Base-by-base conservation (phyloP, 2,329 filamentous ascomycete species). In the Incumbomyces lentus region DNA sequence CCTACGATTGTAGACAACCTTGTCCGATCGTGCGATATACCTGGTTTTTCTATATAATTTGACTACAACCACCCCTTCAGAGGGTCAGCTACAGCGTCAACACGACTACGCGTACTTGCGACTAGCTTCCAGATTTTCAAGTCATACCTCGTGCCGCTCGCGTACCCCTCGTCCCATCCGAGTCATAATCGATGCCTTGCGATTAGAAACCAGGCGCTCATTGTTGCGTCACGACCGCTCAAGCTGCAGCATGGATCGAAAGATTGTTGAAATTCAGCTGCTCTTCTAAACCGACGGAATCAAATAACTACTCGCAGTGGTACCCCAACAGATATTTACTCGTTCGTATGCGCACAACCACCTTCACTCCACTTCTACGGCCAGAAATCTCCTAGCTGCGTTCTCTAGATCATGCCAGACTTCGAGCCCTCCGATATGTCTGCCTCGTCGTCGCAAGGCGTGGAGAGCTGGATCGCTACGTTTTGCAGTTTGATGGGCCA, bases 401-500 rank as follows among this genome's bases (percentile, higher is more conserved):
- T 44, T 16, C 51, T 49, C 13, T 41, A 47, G 19, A 50, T 22
- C 47, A 49, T 33, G 22, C 33, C 42, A 32, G 22, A 37, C 14
- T 30, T 32, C 22, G 40, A 43, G n/a, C 40, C 49, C 18, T 53
- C 57, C 50, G 60, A 58, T 59, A 78, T 78, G 74, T 76, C 74
- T 26, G 53, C 55, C 49, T 73, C 73, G 48, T 75, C 72, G 22
- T 75, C 72, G 34, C 71, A 74, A 55, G 73, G 75, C 36, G 73
- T 75, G 56, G 92, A 98, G 72, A 94, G 89, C 47, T 98, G 92
- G 92, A 96, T 98, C 71, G 84, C 87, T 53, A 93, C 89, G 49
- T 98, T 95, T 67, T 98, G 92, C 73, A 88, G 86, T 33, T 74
- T 96, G 38, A 78, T 96, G 50, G 92, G 92, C 52, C 92, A 98